Base-by-base conservation (phyloP, 2,329 filamentous ascomycete genomes). In the Emmonsiellopsis sp. region DNA sequence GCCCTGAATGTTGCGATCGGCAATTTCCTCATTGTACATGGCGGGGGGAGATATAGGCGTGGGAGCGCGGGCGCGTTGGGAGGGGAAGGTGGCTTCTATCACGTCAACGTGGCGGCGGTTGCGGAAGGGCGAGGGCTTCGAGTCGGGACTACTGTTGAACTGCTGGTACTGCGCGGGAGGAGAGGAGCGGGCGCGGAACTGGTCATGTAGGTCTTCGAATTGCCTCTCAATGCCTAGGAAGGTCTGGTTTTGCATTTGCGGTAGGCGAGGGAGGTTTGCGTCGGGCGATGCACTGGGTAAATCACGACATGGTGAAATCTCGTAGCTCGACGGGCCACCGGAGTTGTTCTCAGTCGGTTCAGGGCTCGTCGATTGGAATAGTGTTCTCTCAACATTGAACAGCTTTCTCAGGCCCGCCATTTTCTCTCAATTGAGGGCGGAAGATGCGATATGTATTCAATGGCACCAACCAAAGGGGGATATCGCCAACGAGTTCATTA, bases 1-100 rank as follows among this genome's bases (percentile, higher is more conserved):
- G 21, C 36, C 56, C 7, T 61, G 65, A 63, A 72, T 70, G 50
- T 73, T 73, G 27, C 71, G 68, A 55, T 73, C 71, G 5, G 71
- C 71, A 51, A 73, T 62, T 57, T 73, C 68, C 59, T 73, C 71
- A 46, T 73, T 73, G 56, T 70, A 73, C 9, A 67, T 66, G 14
- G 60, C 64, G 5, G 60, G 62, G 3, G 68, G 66, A 8, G 68
- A 67, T 32, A 67, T 56, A n/a, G 61, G 43, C 45, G 54, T 53
- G 32, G 61, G 53, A 39, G 60, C 58, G 37, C 61, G 66, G 37
- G 64, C 58, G 5, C 62, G 63, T 47, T 71, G 66, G 1, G 64
- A 60, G n/a, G 65, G 63, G 49, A 63, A 65, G n/a, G 71, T 52
- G 10, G 71, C 70, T 55, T 71, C 68, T 17, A 72, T 57, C 34